Conservation (phyloP, 495 filamentous ascomycete genomes). For the Talaromyces trachyspermus region DNA sequence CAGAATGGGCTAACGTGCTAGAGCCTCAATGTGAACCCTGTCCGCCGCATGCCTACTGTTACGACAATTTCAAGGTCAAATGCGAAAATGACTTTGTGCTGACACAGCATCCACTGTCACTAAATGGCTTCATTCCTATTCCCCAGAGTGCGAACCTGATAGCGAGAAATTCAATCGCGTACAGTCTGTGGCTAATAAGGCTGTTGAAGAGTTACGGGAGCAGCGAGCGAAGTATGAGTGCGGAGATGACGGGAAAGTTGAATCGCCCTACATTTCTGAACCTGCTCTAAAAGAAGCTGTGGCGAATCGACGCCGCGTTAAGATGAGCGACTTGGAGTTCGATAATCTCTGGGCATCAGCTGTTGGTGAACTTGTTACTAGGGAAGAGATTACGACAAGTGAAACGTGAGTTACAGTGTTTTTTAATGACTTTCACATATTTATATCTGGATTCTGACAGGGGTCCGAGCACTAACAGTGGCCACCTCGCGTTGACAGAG, state of each 20-base stretch:
- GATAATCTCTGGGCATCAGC: conserved; percentile 86
- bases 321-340: conserved; percentile 80
- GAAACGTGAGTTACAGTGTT: conserved; percentile 63
- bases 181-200: conserved; percentile 77
- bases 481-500: conserved; percentile 62
- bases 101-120: conserved; percentile 72
- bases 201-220: conserved; percentile 80
- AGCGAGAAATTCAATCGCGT: conserved; percentile 84
- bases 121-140: conserved; percentile 75
- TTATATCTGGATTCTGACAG: conserved; percentile 41
- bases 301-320: conserved; percentile 61
- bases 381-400: conserved; percentile 72
- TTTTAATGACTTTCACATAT: conserved; percentile 10
- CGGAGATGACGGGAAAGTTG: conserved; percentile 53
- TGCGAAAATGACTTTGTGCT: conserved; percentile 87
- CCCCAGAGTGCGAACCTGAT: conserved; percentile 94
- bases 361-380: conserved; percentile 71
- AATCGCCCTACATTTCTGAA: conserved; percentile 61
- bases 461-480: conserved; percentile 67
- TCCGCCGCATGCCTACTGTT: conserved; percentile 86
- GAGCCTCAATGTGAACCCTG: conserved; percentile 88
- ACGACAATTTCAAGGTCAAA: conserved; percentile 59
- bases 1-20: conserved; percentile 58
- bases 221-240: conserved; percentile 86
- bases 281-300: conserved; percentile 70